Conservation (phyloP, 192 early-diverging fungal species). For the Endogone sp. region DNA sequence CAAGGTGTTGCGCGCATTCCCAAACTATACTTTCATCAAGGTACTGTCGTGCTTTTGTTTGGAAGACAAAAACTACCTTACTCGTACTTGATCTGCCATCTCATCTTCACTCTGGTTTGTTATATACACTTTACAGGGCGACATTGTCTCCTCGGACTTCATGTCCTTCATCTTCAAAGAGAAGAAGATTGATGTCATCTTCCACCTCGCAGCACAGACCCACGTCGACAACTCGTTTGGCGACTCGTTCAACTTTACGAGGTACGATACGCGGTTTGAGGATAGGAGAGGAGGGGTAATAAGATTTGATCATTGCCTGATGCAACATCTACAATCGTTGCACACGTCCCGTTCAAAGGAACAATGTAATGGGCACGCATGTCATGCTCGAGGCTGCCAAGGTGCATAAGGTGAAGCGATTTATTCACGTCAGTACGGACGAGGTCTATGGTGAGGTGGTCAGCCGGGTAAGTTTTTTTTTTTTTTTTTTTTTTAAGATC, state of each 20-base stretch:
- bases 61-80: neutral
- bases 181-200: constrained; percentile 66
- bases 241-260: constrained; percentile 74
- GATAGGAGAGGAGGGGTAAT: too few species aligned
- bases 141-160: constrained; percentile 61
- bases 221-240: constrained; percentile 87
- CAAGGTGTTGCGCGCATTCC: constrained; percentile 30
- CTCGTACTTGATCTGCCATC: neutral
- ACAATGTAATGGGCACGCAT: constrained; percentile 81
- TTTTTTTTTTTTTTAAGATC: too few species aligned
- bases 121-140: constrained; percentile 37
- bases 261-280: constrained; percentile 28
- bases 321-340: too few species aligned
- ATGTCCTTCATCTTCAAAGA: constrained; percentile 58
- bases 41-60: constrained; percentile 19
- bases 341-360: too few species aligned
- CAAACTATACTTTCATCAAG: constrained; percentile 65
- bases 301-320: neutral
- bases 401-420: constrained; percentile 44
- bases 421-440: constrained; percentile 79
- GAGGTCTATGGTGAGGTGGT: constrained; percentile 80
- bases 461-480: constrained; percentile 31
- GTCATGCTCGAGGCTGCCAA: constrained; percentile 71
- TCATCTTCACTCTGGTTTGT: neutral
- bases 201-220: constrained; percentile 80